Evolutionary conservation across 306 rosid genomes (phyloP), one percentile per base, ranked within the genome.

Genomic region (Canavalia gladiata): DNA sequence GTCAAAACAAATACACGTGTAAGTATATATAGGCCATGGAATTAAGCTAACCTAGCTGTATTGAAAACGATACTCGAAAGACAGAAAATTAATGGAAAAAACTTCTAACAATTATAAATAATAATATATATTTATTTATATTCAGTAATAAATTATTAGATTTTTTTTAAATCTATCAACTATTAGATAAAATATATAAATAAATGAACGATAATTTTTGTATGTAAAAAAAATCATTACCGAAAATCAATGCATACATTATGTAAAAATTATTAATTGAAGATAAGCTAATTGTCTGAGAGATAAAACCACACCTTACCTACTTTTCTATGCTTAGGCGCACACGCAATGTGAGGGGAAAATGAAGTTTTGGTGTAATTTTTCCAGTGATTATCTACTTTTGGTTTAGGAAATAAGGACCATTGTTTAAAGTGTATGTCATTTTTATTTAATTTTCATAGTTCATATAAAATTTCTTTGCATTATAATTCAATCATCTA

Each of bases 251-350:
- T 31, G 9, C 45, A 47, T 57, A 5, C 47, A 69, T 37, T 71
- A 59, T 71, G 84, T 71, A 72, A 80, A 70, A 79, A 70, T 8
- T 25, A 70, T 70, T 80, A 80, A 80, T 59, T 25, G 73, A 37
- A 35, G 64, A 71, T 59, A 49, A 49, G 28, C 65, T 4, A 1
- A 70, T 46, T 59, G 10, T 58, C 60, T 68, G 58, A 70, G 18
- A 46, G 18, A 63, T 33, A 30, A 35, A 70, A 58, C 77, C 35
- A 72, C 56, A 49, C 35, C 69, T 8, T 12, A 75, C 69, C 79
- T 58, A 43, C 45, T 59, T 46, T 75, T 11, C 56, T 13, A 43
- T 42, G 7, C 46, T 29, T 11, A 75, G 18, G 2, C 51, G 42
- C 28, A 56, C 78, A 74, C 70, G 79, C 79, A 58, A 75, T 45